Conservation (phyloP, 2,329 filamentous ascomycete species). For the Apiospora phragmitis region DNA sequence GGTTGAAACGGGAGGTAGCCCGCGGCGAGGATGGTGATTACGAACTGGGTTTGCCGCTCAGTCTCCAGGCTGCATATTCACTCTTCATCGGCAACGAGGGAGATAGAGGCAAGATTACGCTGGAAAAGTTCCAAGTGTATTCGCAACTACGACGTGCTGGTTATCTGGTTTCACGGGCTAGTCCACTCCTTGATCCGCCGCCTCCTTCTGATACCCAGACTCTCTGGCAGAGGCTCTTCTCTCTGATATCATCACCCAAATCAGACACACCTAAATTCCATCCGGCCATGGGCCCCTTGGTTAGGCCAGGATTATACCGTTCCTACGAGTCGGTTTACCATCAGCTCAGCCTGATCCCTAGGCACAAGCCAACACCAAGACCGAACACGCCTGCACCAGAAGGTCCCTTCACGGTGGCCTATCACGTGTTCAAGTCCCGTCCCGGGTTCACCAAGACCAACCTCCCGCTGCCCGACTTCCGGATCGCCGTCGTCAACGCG, state of each 20-base stretch:
- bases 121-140: conserved; percentile 89
- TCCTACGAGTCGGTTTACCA: conserved; percentile 72
- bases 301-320: conserved; percentile 65
- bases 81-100: conserved; percentile 74
- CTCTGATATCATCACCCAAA: conserved; percentile 37
- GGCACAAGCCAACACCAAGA: conserved; percentile 57
- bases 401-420: conserved; percentile 71
- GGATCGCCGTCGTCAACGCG: conserved; percentile 79
- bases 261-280: conserved; percentile 20
- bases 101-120: conserved; percentile 57
- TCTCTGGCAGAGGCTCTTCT: conserved; percentile 56
- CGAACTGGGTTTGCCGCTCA: conserved; percentile 76
- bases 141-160: conserved; percentile 79
- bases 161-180: conserved; percentile 76
- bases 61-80: conserved; percentile 86
- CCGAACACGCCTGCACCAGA: conserved; percentile 30
- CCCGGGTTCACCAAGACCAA: conserved; percentile 74
- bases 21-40: conserved; percentile 44
- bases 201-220: conserved; percentile 21
- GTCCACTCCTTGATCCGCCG: conserved; percentile 29
- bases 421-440: conserved; percentile 77
- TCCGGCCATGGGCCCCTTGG: conserved; percentile 54
- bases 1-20: neutral
- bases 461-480: conserved; percentile 79
- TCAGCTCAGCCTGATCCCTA: conserved; percentile 71